phyloP scores from a whole-genome alignment of 345 rosid genomes.

The Aurinia saxatilis region DNA sequence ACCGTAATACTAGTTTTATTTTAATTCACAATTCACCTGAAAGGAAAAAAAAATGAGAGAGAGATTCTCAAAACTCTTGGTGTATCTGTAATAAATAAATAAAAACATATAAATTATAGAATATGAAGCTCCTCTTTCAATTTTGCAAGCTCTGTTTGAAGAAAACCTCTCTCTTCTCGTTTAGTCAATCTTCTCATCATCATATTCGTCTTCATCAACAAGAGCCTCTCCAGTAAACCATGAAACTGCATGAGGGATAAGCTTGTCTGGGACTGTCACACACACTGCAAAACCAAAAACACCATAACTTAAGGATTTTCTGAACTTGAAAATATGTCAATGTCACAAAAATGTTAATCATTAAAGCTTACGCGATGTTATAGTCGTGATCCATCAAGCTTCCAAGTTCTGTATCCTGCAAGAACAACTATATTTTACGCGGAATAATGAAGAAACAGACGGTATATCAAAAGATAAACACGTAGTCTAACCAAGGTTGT shows the following conservation, averaged over 20 bases:
- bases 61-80: slow-evolving; percentile 14
- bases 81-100: slow-evolving; percentile 7
- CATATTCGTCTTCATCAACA: slow-evolving; percentile 44
- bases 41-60: too few relatives aligned
- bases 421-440: not conserved
- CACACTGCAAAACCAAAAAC: slow-evolving; percentile 39
- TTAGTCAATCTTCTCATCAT: slow-evolving; percentile 40
- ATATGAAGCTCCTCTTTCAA: not conserved
- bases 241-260: slow-evolving; percentile 89
- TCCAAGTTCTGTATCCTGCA: slow-evolving; percentile 67
- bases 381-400: slow-evolving; percentile 90
- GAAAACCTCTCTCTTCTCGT: slow-evolving; percentile 5
- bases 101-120: not conserved
- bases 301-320: not conserved
- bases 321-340: not conserved
- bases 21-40: too few relatives aligned
- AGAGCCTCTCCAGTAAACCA: slow-evolving; percentile 97
- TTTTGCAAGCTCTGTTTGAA: slow-evolving; percentile 3
- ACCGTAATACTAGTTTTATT: too few relatives aligned
- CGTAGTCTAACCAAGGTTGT: not conserved
- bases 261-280: slow-evolving; percentile 73
- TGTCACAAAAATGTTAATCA: slow-evolving; percentile 7
- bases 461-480: not conserved
- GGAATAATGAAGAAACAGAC: not conserved
- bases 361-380: slow-evolving; percentile 61